Evolutionary conservation across 176 grass and related monocot genomes (phyloP).

Genomic region (Oryza punctata): DNA sequence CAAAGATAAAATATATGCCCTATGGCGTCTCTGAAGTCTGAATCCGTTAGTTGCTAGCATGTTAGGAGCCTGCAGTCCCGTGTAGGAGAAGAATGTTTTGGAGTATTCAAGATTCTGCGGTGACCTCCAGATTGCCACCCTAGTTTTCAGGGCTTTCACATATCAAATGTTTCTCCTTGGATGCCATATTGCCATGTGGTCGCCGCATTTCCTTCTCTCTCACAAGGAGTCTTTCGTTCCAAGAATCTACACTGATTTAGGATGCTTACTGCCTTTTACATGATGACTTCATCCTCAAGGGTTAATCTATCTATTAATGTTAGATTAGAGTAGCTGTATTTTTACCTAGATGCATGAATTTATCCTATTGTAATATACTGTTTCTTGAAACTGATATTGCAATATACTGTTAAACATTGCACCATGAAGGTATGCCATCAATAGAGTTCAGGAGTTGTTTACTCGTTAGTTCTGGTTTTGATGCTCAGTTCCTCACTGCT

Average conservation of each 20-base stretch:
- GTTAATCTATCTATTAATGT: background rate
- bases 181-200: constrained; percentile 8
- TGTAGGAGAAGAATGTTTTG: constrained; percentile 1
- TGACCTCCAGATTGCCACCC: background rate
- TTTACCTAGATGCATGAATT: background rate
- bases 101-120: background rate
- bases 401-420: background rate
- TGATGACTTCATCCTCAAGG: background rate
- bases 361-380: background rate
- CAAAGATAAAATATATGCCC: constrained; percentile 5
- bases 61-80: background rate
- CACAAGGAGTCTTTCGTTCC: background rate
- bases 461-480: background rate
- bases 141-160: background rate
- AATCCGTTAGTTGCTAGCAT: constrained; percentile 27
- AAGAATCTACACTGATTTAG: background rate
- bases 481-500: background rate
- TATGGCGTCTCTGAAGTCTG: background rate
- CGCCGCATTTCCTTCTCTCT: background rate
- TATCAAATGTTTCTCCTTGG: background rate
- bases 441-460: background rate
- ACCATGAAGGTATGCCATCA: background rate
- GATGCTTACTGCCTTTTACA: background rate
- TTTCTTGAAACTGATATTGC: no score
- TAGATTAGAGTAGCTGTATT: no score